Evolutionary conservation across 2,329 filamentous ascomycete species (phyloP).

Genomic region (Colletotrichum melonis): DNA sequence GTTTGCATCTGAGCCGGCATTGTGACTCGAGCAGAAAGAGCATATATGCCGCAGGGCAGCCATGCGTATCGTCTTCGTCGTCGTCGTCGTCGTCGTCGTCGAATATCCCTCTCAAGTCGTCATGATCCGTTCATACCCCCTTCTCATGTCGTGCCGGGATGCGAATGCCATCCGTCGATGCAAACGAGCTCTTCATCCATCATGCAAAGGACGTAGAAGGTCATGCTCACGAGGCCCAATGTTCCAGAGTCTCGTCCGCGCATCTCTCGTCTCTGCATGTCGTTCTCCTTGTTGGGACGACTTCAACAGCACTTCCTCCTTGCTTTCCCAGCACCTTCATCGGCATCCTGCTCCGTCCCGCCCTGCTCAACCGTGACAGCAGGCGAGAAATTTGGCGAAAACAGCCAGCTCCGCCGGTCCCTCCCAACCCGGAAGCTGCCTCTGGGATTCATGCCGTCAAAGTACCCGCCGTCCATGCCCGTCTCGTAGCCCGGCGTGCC

Average conservation of each 20-base stretch:
- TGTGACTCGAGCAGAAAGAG: no score
- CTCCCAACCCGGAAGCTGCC: constrained; percentile 68
- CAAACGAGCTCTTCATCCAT: no score
- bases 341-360: constrained; percentile 41
- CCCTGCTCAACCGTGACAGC: constrained; percentile 60
- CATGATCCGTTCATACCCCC: background rate
- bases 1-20: no score
- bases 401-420: constrained; percentile 70
- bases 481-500: constrained; percentile 59
- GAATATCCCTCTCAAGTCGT: background rate
- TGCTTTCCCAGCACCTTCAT: constrained; percentile 36
- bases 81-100: background rate
- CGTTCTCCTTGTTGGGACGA: no score
- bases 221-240: background rate
- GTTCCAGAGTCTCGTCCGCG: background rate
- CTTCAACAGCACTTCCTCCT: constrained; percentile 43
- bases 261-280: no score
- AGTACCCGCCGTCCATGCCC: constrained; percentile 61
- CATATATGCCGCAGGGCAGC: no score
- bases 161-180: background rate
- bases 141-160: constrained; percentile 1
- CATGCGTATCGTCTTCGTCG: no score
- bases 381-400: constrained; percentile 65
- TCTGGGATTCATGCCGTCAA: constrained; percentile 59
- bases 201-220: background rate